Percentiles rank a stretch among this genome's conserved stretches.
Evolutionary conservation across 2,329 filamentous ascomycete species (phyloP).

Genomic region (Talaromyces sp.): DNA sequence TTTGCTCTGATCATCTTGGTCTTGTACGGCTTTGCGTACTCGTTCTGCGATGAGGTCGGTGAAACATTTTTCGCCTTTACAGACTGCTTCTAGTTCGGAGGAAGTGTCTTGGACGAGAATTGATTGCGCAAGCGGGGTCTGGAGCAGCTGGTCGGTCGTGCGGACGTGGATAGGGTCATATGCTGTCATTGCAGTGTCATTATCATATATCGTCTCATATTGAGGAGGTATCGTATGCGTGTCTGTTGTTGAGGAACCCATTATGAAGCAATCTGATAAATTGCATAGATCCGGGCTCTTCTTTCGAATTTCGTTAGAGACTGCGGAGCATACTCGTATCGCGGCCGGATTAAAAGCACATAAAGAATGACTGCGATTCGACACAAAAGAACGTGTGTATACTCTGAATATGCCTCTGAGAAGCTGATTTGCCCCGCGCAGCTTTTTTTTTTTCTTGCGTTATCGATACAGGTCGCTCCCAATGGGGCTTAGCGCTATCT

Average conservation of each 20-base stretch:
- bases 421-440: conserved; percentile 6
- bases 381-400: neutral
- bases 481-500: conserved; percentile 2
- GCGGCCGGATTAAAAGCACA: neutral
- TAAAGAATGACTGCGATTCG: neutral
- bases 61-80: conserved; percentile 28
- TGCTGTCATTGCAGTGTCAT: conserved; percentile 15
- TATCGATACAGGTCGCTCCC: conserved; percentile 7
- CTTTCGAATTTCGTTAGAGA: neutral
- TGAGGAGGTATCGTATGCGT: neutral
- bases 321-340: neutral
- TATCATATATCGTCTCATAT: conserved; percentile 26
- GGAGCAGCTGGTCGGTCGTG: conserved; percentile 27
- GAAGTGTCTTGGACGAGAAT: conserved; percentile 33
- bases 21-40: conserved; percentile 18
- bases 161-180: conserved; percentile 31
- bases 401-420: neutral
- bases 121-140: conserved; percentile 30
- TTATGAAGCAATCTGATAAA: neutral
- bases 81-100: conserved; percentile 16
- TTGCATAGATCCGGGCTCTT: neutral
- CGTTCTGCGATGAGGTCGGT: conserved; percentile 32
- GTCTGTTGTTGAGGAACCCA: neutral
- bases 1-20: conserved; percentile 18
- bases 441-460: conserved; percentile 1